A percentile compares a stretch with the other conserved stretches of the same genome.
These are phyloP conservation scores for Schizophyllum amplum DNA, from an alignment of 1,284 basidiomycete species.

Conservation along the genomic window DNA sequence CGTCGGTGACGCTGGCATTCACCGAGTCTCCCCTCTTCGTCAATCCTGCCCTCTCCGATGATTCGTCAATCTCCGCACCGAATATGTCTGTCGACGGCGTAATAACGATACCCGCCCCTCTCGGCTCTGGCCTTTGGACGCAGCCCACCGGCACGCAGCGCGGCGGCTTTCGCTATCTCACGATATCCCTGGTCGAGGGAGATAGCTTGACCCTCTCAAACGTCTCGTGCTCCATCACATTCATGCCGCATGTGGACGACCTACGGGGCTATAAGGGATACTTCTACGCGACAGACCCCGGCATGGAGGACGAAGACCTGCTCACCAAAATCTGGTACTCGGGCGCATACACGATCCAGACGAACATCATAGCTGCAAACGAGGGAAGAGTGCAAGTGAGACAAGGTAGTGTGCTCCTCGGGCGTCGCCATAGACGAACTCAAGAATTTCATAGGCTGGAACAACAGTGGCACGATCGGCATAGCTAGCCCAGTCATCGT, in stretches of 20 bases:
- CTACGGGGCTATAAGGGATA: constrained; percentile 40
- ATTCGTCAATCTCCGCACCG: constrained; percentile 27
- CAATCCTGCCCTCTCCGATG: constrained; percentile 33
- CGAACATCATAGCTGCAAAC: constrained; percentile 44
- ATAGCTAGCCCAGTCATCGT: constrained; percentile 55
- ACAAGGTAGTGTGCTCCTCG: constrained; percentile 5
- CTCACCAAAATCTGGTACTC: constrained; percentile 50
- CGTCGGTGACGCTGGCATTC: constrained; percentile 33
- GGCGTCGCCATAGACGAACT: not conserved
- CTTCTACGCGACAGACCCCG: constrained; percentile 36
- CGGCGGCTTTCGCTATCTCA: constrained; percentile 43
- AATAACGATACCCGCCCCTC: constrained; percentile 21
- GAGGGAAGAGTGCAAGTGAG: constrained; percentile 31
- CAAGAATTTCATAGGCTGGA: constrained; percentile 33
- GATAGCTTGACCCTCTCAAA: constrained; percentile 34
- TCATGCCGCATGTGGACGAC: constrained; percentile 38
- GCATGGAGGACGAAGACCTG: constrained; percentile 36
- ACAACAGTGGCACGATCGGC: constrained; percentile 47
- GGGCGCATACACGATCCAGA: constrained; percentile 56
- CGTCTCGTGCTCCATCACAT: constrained; percentile 36
- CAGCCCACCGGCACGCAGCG: constrained; percentile 34
- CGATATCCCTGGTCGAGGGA: constrained; percentile 32
- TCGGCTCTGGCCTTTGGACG: constrained; percentile 29
- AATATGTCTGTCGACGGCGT: constrained; percentile 25
- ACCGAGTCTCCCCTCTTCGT: constrained; percentile 42